phyloP scores from a whole-genome alignment of 164 flowering plant species.

The Magnolia changhungtana region DNA sequence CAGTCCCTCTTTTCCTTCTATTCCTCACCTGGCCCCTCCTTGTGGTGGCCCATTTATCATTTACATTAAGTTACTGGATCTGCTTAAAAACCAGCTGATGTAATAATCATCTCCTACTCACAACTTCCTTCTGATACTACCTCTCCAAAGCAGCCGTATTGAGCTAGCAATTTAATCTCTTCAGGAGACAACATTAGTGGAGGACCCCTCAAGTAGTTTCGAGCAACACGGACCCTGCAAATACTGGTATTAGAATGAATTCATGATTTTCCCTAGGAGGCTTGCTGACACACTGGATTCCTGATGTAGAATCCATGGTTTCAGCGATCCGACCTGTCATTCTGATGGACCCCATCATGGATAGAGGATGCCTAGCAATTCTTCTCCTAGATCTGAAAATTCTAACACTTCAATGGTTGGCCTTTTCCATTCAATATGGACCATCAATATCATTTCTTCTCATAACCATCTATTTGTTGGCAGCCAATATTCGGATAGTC shows the following conservation, averaged over 20 bases:
- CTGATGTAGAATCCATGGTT: background rate
- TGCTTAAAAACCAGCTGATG: background rate
- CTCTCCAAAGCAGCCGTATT: slow-evolving; percentile 25
- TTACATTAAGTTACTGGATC: background rate
- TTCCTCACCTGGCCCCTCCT: background rate
- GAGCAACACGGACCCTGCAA: slow-evolving; percentile 53
- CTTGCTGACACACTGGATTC: background rate
- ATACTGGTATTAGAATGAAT: background rate
- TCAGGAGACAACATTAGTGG: slow-evolving; percentile 46
- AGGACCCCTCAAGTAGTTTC: slow-evolving; percentile 63
- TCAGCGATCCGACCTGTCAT: too few species aligned
- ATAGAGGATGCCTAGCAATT: too few species aligned
- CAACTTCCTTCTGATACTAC: background rate
- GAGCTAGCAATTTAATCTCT: slow-evolving; percentile 50
- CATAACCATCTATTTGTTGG: too few species aligned
- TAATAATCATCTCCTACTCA: background rate
- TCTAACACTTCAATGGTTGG: too few species aligned
- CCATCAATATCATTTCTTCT: too few species aligned
- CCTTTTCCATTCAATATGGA: too few species aligned
- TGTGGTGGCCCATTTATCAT: background rate
- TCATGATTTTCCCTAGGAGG: background rate
- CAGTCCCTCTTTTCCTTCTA: background rate
- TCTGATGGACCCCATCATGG: too few species aligned
- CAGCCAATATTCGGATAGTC: too few species aligned
- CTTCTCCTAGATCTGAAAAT: too few species aligned